Evolutionary conservation across 2,329 filamentous ascomycete genomes (phyloP).

Genomic region (Colletotrichum sp.): DNA sequence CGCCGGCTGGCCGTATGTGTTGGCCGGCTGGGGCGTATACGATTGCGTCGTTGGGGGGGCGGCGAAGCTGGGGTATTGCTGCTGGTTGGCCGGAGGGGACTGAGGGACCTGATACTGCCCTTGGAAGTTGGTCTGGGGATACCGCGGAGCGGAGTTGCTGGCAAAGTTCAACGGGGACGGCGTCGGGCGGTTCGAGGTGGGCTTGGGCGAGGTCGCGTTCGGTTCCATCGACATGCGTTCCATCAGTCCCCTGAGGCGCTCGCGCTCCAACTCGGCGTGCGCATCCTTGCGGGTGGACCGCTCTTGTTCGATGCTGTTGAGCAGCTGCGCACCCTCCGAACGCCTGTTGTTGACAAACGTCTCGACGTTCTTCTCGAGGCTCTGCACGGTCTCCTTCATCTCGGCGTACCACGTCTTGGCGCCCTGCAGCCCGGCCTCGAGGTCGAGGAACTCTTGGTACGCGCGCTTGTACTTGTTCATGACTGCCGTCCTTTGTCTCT

Average conservation of each 20-base stretch:
- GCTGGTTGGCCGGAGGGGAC: conserved; percentile 58
- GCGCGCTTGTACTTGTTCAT: conserved; percentile 88
- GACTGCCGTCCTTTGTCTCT: conserved; percentile 79
- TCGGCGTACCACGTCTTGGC: conserved; percentile 94
- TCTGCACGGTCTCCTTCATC: conserved; percentile 94
- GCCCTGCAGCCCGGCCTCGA: conserved; percentile 83
- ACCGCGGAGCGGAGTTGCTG: conserved; percentile 44
- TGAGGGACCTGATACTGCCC: conserved; percentile 65
- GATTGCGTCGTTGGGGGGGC: conserved; percentile 42
- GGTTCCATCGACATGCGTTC: conserved; percentile 92
- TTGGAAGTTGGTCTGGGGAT: conserved; percentile 58
- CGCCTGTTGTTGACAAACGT: conserved; percentile 94
- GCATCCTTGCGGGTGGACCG: conserved; percentile 65
- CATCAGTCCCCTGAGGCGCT: conserved; percentile 88
- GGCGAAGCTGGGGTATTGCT: conserved; percentile 46
- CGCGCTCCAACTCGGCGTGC: conserved; percentile 82
- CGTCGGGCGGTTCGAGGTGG: conserved; percentile 35
- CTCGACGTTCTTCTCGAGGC: conserved; percentile 93
- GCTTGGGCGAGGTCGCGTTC: conserved; percentile 40
- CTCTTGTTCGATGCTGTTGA: conserved; percentile 85
- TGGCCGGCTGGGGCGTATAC: conserved; percentile 40
- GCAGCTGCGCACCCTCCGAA: conserved; percentile 87
- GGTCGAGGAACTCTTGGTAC: conserved; percentile 90
- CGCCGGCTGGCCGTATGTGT: conserved; percentile 53
- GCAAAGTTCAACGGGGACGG: conserved; percentile 39